Evolutionary conservation across 306 rosid species (phyloP).

Genomic region (Hylodesmum podocarpum): DNA sequence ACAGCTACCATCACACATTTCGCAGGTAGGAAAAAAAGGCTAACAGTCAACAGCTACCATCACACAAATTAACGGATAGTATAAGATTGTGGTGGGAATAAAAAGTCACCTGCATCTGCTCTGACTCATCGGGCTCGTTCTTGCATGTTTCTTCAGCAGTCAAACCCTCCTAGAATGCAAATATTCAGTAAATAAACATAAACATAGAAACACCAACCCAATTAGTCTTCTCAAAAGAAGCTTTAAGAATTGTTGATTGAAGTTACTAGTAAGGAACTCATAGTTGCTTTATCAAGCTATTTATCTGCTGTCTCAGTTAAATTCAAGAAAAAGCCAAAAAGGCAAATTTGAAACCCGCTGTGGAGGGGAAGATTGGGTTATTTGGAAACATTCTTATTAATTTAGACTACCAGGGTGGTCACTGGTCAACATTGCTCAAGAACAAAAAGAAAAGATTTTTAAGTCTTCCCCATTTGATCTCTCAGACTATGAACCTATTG

Average conservation of each 20-base stretch:
- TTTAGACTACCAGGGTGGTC: neutral
- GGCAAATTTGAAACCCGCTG: neutral
- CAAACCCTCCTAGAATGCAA: conserved; percentile 72
- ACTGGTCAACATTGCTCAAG: neutral
- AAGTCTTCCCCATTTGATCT: conserved; percentile 8
- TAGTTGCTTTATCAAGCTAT: neutral
- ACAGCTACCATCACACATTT: conserved; percentile 14
- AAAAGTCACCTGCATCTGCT: conserved; percentile 71
- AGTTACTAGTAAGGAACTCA: conserved; percentile 14
- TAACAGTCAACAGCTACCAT: conserved; percentile 19
- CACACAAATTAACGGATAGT: conserved; percentile 9
- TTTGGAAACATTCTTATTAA: neutral
- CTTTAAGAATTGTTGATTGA: neutral
- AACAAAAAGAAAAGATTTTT: neutral
- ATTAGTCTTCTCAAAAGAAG: neutral
- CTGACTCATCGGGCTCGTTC: conserved; percentile 71
- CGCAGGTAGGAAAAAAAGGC: conserved; percentile 6
- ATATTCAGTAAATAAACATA: conserved; percentile 7
- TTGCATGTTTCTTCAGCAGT: conserved; percentile 77
- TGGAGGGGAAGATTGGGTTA: neutral
- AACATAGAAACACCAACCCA: conserved; percentile 3
- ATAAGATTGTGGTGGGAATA: conserved; percentile 7
- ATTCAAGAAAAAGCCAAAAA: neutral
- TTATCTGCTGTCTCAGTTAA: neutral
- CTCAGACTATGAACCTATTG: conserved; percentile 22